Percentiles rank a stretch among this genome's conserved stretches.
phyloP scores from a whole-genome alignment of 306 rosid genomes.

The Quercus bicolor region DNA sequence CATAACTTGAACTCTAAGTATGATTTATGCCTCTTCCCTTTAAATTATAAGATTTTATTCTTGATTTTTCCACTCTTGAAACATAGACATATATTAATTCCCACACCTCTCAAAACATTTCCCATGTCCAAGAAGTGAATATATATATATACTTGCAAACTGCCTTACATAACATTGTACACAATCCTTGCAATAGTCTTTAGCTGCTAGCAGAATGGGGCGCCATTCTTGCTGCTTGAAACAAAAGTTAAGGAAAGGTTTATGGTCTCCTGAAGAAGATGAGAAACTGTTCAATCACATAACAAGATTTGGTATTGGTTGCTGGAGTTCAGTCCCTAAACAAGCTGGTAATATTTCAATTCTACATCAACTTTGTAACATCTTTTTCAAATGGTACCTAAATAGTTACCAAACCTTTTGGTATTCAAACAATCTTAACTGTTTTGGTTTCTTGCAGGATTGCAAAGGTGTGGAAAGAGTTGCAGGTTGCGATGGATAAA shows the following conservation, averaged over 20 bases:
- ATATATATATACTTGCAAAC: background rate
- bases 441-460: constrained; percentile 42
- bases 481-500: constrained; percentile 94
- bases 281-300: constrained; percentile 91
- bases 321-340: constrained; percentile 97
- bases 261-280: constrained; percentile 97
- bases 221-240: constrained; percentile 80
- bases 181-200: constrained; percentile 8
- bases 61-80: constrained; percentile 31
- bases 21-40: constrained; percentile 46
- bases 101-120: constrained; percentile 19
- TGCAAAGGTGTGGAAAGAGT: constrained; percentile 93
- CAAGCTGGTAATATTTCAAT: constrained; percentile 55
- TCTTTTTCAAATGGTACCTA: background rate
- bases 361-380: background rate
- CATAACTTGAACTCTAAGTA: constrained; percentile 84
- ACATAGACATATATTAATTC: constrained; percentile 34
- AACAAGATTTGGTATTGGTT: constrained; percentile 81
- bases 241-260: constrained; percentile 80
- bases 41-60: constrained; percentile 50
- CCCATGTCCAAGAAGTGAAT: constrained; percentile 24
- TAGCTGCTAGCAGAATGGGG: constrained; percentile 46
- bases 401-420: background rate
- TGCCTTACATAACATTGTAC: constrained; percentile 23
- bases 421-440: background rate